phyloP scores from a whole-genome alignment of 805 yeast species.

The Limtongozyma cylindracea region DNA sequence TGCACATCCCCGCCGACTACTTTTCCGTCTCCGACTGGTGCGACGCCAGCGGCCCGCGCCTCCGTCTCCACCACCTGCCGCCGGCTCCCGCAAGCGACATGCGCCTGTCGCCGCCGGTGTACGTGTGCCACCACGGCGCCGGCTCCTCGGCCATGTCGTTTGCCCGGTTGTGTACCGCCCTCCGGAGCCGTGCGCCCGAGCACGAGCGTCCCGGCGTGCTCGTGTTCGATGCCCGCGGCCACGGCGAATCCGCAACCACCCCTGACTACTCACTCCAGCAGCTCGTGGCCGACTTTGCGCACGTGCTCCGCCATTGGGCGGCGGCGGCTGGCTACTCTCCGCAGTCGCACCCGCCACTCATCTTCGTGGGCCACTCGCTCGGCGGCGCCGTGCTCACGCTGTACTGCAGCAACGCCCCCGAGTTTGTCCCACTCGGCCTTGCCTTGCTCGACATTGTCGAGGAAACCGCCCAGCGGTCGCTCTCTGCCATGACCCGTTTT shows the following conservation, averaged over 20 bases:
- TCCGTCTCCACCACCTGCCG: no score
- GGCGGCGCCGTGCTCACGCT: constrained; percentile 72
- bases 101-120: constrained; percentile 17
- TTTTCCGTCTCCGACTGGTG: no score
- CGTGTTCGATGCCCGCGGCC: constrained; percentile 67
- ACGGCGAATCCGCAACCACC: constrained; percentile 18
- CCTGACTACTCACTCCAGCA: constrained; percentile 17
- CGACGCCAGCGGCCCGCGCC: no score
- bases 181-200: constrained; percentile 4
- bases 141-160: constrained; percentile 75
- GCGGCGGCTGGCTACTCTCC: constrained; percentile 6
- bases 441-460: constrained; percentile 81
- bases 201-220: constrained; percentile 30
- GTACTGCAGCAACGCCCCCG: constrained; percentile 8
- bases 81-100: no score
- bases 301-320: constrained; percentile 13
- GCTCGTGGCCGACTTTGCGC: constrained; percentile 31
- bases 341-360: constrained; percentile 7
- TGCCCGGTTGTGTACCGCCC: constrained; percentile 19
- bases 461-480: constrained; percentile 60
- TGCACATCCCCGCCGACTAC: no score
- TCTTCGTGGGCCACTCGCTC: constrained; percentile 70
- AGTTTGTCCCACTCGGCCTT: constrained; percentile 34
- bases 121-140: constrained; percentile 82
- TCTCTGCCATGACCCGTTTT: constrained; percentile 41